A percentile compares a stretch with the other conserved stretches of the same genome.
These are phyloP conservation scores for Metschnikowia cubensis DNA, from an alignment of 805 yeast species.

Conservation along the genomic window DNA sequence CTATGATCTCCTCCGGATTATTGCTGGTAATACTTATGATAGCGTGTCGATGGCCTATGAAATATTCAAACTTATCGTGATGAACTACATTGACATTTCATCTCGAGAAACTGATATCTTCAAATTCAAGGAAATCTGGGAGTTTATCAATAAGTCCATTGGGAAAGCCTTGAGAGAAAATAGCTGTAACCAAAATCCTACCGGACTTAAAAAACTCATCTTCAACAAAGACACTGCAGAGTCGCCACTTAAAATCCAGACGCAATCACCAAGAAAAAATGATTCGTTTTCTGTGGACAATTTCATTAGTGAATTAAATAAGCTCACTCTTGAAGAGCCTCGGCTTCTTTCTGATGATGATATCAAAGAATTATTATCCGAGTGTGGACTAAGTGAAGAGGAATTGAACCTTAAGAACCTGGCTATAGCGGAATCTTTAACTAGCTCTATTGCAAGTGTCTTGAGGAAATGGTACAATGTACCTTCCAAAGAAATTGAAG, in stretches of 20 bases:
- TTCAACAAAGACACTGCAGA: constrained; percentile 28
- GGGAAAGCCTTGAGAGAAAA: constrained; percentile 18
- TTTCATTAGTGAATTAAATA: constrained; percentile 27
- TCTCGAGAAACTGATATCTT: constrained; percentile 32
- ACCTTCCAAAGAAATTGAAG: constrained; percentile 6
- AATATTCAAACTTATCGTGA: constrained; percentile 31
- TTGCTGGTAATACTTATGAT: constrained; percentile 27
- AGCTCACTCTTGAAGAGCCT: constrained; percentile 14
- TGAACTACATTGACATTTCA: constrained; percentile 32
- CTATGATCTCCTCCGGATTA: constrained; percentile 26
- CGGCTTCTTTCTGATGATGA: constrained; percentile 15
- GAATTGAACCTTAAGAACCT: constrained; percentile 7
- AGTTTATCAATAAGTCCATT: constrained; percentile 26
- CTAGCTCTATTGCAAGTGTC: constrained; percentile 2
- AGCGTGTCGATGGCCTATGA: constrained; percentile 31
- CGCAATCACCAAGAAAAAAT: constrained; percentile 18
- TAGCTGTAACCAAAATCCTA: background rate
- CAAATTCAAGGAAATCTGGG: constrained; percentile 33
- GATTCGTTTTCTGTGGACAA: constrained; percentile 21
- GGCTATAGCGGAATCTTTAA: background rate
- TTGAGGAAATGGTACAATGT: constrained; percentile 6
- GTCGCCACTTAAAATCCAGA: constrained; percentile 33
- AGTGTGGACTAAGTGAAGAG: constrained; percentile 8
- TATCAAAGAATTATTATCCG: constrained; percentile 13
- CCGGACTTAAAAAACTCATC: constrained; percentile 8